Evolutionary conservation across 768 basidiomycete species (phyloP), one percentile per base, ranked within the genome.

Genomic region (Amanita jacksonii): DNA sequence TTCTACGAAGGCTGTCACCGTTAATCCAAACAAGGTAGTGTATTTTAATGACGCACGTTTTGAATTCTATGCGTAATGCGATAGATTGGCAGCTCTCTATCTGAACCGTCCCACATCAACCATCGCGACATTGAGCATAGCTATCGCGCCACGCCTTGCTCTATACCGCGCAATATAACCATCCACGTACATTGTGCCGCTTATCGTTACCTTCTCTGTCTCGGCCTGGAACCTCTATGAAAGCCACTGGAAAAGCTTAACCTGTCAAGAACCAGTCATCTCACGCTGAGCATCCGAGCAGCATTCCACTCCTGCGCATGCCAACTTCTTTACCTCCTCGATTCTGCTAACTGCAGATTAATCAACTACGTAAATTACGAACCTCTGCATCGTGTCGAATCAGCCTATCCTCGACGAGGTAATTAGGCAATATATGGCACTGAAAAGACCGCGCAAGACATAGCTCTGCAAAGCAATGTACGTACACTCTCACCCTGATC

Each of bases 111-210:
- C 37, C 28, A 45, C 44, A 36, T 38, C 44, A 45, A 32, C 16
- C 36, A 43, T 35, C 32, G 18, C 20, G n/a, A 20, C 37, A 31
- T 32, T 18, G 30, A 20, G 15, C 20, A 27, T 36, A 15, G 38
- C 44, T 45, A 38, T 20, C 36, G 22, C 19, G 19, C 44, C 36
- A 45, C 22, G 36, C 19, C 20, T 20, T 16, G 25, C 36, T 30
- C 27, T 22, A 37, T 7, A 13, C 9, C 22, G 34, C 9, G 20
- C 42, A 45, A 45, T 45, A 38, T 45, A 28, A 32, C 44, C 44
- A 45, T 45, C 42, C 42, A 25, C 20, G 32, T 33, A 27, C 32
- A 43, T 45, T 35, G 31, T 13, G 36, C 22, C 44, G 36, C 19
- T 35, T 27, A 28, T 22, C 28, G 20, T 28, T 16, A 10, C 18